phyloP scores from a whole-genome alignment of 345 rosid species.

The Lepidium africanum region DNA sequence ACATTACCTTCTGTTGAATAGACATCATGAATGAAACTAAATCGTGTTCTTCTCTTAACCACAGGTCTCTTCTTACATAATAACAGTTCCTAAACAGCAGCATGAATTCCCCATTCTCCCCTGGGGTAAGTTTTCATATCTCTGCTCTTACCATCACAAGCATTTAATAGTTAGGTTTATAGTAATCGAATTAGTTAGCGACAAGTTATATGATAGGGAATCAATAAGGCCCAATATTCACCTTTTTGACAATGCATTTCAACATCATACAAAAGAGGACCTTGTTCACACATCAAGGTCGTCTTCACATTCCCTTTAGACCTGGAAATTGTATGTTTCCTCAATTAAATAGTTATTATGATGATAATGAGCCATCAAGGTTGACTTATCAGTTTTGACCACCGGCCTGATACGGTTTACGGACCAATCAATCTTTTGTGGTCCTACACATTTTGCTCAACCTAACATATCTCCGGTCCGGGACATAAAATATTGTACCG shows the following conservation, averaged over 20 bases:
- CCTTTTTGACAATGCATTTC: constrained; percentile 17
- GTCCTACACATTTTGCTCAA: constrained; percentile 15
- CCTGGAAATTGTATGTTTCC: constrained; percentile 19
- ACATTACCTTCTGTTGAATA: neutral
- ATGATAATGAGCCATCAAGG: constrained; percentile 23
- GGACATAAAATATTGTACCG: constrained; percentile 25
- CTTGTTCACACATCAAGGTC: constrained; percentile 23
- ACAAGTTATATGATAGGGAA: neutral
- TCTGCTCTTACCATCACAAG: neutral
- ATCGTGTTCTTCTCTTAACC: constrained; percentile 14
- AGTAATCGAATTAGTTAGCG: neutral
- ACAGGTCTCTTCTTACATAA: constrained; percentile 72
- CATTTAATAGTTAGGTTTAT: neutral
- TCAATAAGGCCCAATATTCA: constrained; percentile 6
- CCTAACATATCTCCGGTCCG: constrained; percentile 28
- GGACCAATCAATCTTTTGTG: constrained; percentile 20
- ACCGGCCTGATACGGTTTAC: constrained; percentile 26
- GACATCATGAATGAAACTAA: constrained; percentile 4
- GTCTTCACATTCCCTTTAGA: constrained; percentile 24
- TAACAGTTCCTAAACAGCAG: constrained; percentile 57
- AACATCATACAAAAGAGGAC: constrained; percentile 10
- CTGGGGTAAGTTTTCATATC: constrained; percentile 54
- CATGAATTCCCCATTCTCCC: constrained; percentile 74
- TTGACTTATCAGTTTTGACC: constrained; percentile 20
- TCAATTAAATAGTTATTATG: constrained; percentile 6